These are phyloP conservation scores for Tolypocladium paradoxum DNA, from an alignment of 2,329 filamentous ascomycete genomes.

Conservation along the genomic window DNA sequence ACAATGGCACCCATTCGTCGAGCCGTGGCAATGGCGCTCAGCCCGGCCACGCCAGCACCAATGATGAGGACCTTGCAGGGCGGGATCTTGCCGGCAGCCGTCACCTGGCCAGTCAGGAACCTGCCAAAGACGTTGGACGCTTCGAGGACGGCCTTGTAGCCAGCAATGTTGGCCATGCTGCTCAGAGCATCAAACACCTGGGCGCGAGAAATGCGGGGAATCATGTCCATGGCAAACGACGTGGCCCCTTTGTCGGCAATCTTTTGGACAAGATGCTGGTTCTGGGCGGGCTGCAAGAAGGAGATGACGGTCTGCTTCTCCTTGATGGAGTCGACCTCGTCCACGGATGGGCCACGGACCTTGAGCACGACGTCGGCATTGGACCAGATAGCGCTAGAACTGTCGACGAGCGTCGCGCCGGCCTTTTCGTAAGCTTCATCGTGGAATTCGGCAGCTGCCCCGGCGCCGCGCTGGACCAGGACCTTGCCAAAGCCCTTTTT, in stretches of 20 bases:
- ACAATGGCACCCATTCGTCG: constrained; percentile 81
- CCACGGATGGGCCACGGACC: constrained; percentile 62
- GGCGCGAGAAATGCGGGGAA: constrained; percentile 79
- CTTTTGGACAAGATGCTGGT: constrained; percentile 62
- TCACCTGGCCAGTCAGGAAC: constrained; percentile 82
- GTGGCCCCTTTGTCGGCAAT: constrained; percentile 63
- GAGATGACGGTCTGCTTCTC: constrained; percentile 67
- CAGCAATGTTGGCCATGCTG: constrained; percentile 90
- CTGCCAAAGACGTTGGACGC: constrained; percentile 83
- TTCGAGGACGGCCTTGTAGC: constrained; percentile 85
- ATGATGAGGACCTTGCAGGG: constrained; percentile 86
- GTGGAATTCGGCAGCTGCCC: constrained; percentile 62
- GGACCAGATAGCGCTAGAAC: constrained; percentile 56
- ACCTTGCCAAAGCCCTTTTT: constrained; percentile 78
- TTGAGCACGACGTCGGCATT: constrained; percentile 73
- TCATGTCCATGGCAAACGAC: constrained; percentile 84
- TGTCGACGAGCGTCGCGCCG: constrained; percentile 66
- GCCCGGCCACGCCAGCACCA: constrained; percentile 77
- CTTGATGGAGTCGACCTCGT: constrained; percentile 58
- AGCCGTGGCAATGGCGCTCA: constrained; percentile 81
- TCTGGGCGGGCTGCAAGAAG: constrained; percentile 74
- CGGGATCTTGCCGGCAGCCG: constrained; percentile 81
- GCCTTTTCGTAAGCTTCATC: constrained; percentile 69
- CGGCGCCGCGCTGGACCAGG: constrained; percentile 72
- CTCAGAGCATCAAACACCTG: constrained; percentile 83